phyloP scores from a whole-genome alignment of 176 grass and related monocot species.

The Puccinellia tenuiflora region DNA sequence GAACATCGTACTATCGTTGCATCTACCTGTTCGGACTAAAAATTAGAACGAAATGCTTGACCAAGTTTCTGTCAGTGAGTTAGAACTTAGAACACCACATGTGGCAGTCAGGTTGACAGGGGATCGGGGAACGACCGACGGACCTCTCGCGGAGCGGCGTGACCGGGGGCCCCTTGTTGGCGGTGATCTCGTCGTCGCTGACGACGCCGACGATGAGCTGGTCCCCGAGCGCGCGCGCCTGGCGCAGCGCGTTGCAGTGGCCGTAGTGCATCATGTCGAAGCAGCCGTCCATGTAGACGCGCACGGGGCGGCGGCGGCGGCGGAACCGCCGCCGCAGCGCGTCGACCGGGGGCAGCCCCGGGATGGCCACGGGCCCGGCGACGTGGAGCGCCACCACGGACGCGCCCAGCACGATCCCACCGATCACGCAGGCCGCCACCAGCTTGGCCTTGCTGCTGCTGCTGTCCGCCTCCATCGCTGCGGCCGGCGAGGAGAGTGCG shows the following conservation, averaged over 20 bases:
- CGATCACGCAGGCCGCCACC: constrained; percentile 53
- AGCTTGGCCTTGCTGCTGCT: constrained; percentile 36
- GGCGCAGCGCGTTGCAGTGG: constrained; percentile 80
- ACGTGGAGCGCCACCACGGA: constrained; percentile 46
- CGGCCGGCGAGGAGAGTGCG: not conserved
- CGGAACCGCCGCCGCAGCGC: constrained; percentile 20
- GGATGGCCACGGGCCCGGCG: constrained; percentile 2
- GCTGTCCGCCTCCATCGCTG: constrained; percentile 38
- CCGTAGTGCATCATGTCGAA: constrained; percentile 99
- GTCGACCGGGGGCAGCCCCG: not conserved
- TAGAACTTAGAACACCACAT: not conserved
- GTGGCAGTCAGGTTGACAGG: not conserved
- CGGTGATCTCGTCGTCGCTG: constrained; percentile 76
- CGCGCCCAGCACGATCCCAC: constrained; percentile 63
- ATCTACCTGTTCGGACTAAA: not conserved
- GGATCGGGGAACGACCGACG: not conserved
- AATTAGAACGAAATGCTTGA: not conserved
- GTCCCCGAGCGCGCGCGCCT: constrained; percentile 67
- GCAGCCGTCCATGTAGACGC: constrained; percentile 97
- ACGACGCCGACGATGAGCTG: constrained; percentile 78
- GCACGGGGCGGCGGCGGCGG: constrained; percentile 44
- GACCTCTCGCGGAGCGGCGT: constrained; percentile 76
- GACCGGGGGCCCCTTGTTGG: constrained; percentile 77
- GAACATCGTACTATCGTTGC: not conserved
- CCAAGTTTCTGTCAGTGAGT: not conserved